A percentile compares a stretch with the other conserved stretches of the same genome.
phyloP scores from a whole-genome alignment of 169 alveolate genomes.

The Eimeria mitis region DNA sequence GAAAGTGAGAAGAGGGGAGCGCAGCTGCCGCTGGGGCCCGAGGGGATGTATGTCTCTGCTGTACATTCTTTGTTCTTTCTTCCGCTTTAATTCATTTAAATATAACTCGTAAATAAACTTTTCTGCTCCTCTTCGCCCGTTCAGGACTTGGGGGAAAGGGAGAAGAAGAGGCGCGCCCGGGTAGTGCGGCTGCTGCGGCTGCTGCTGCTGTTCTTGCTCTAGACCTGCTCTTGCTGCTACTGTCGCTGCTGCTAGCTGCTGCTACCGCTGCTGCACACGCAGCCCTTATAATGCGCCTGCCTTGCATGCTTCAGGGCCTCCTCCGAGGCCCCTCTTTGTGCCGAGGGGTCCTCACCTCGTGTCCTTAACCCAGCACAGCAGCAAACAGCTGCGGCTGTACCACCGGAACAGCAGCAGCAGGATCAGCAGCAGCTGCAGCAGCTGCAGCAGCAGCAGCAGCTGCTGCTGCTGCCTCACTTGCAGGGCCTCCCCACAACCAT shows the following conservation, averaged over 20 bases:
- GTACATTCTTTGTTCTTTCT: neutral
- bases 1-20: neutral
- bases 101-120: neutral
- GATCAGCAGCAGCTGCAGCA: neutral
- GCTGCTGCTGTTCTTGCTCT: neutral
- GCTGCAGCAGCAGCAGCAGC: neutral
- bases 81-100: neutral
- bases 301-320: conserved; percentile 12
- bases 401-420: neutral
- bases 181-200: neutral
- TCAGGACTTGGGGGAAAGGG: neutral
- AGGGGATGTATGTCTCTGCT: neutral
- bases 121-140: neutral
- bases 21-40: neutral
- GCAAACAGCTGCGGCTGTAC: conserved; percentile 2
- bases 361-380: neutral
- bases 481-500: neutral
- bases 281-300: conserved; percentile 23
- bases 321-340: neutral
- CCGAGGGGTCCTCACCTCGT: neutral
- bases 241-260: neutral
- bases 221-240: neutral
- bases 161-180: neutral
- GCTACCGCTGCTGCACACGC: neutral
- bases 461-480: neutral